phyloP scores from a whole-genome alignment of 2,329 filamentous ascomycete genomes.

The Cyanodermella asteris region DNA sequence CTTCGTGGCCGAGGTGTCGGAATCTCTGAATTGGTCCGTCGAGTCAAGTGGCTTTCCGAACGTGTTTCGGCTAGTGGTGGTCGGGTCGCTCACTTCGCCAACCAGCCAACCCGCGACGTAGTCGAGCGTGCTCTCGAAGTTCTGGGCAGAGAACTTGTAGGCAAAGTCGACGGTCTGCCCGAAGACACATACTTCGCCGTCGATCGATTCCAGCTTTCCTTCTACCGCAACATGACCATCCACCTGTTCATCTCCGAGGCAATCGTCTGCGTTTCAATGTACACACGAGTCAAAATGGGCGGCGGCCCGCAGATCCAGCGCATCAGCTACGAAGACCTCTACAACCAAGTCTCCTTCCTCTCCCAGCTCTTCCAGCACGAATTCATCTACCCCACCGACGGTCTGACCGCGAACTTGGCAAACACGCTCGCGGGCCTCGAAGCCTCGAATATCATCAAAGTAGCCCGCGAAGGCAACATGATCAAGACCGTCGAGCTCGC shows the following conservation, averaged over 20 bases:
- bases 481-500: conserved; percentile 53
- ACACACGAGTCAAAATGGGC: conserved; percentile 73
- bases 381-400: conserved; percentile 87
- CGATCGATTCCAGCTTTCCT: conserved; percentile 88
- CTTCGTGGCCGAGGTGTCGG: conserved; percentile 81
- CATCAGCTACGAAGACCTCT: conserved; percentile 51
- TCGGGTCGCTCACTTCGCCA: conserved; percentile 80
- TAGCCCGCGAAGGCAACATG: conserved; percentile 33
- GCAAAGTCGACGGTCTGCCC: conserved; percentile 52
- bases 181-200: conserved; percentile 91
- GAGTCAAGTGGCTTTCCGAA: conserved; percentile 75
- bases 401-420: conserved; percentile 57
- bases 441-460: conserved; percentile 50
- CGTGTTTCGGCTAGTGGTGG: conserved; percentile 72
- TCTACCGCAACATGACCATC: conserved; percentile 98
- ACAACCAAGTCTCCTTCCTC: conserved; percentile 65
- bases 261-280: conserved; percentile 73
- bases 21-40: conserved; percentile 59
- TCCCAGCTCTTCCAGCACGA: conserved; percentile 83
- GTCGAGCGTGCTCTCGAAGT: conserved; percentile 82
- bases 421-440: conserved; percentile 61
- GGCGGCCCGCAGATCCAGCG: conserved; percentile 65
- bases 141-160: conserved; percentile 71
- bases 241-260: conserved; percentile 92
- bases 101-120: conserved; percentile 55